Conservation (phyloP, 129 eudicot species). For the Dittrichia graveolens region DNA sequence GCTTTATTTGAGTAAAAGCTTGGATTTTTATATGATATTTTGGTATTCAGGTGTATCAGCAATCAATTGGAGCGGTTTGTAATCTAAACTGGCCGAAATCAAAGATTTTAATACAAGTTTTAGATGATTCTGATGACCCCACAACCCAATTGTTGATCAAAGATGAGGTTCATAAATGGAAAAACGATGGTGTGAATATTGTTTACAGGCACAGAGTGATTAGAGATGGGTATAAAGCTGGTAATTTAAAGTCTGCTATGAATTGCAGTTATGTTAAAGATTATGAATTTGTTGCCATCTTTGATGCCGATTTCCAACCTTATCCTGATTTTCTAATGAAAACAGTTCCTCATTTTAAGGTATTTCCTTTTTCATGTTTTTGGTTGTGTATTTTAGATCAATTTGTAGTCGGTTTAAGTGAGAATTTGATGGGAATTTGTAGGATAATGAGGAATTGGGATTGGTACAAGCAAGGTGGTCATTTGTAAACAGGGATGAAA, state of each 20-base stretch:
- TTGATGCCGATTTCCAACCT: conserved; percentile 96
- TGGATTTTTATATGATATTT: background rate
- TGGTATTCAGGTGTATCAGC: conserved; percentile 80
- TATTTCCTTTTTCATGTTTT: conserved; percentile 1
- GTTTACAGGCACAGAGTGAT: conserved; percentile 76
- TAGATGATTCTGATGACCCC: conserved; percentile 91
- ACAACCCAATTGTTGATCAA: conserved; percentile 69
- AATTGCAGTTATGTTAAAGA: conserved; percentile 86
- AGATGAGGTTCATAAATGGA: conserved; percentile 92
- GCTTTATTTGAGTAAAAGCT: background rate
- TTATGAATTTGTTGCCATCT: conserved; percentile 92
- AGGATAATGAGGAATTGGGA: conserved; percentile 86
- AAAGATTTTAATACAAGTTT: conserved; percentile 70
- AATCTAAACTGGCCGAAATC: conserved; percentile 90
- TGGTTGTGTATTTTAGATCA: background rate
- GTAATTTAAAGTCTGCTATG: conserved; percentile 96
- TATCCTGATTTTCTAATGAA: conserved; percentile 69
- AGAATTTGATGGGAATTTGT: conserved; percentile 21
- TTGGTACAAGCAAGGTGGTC: conserved; percentile 98
- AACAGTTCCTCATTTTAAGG: conserved; percentile 92
- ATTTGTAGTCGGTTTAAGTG: background rate
- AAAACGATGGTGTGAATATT: conserved; percentile 71
- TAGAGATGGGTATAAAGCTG: conserved; percentile 91
- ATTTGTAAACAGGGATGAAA: conserved; percentile 90
- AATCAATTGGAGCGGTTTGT: conserved; percentile 86